A percentile compares a stretch with the other conserved stretches of the same genome.
phyloP scores from a whole-genome alignment of 2,329 filamentous ascomycete species.

The Aspergillus fischeri region DNA sequence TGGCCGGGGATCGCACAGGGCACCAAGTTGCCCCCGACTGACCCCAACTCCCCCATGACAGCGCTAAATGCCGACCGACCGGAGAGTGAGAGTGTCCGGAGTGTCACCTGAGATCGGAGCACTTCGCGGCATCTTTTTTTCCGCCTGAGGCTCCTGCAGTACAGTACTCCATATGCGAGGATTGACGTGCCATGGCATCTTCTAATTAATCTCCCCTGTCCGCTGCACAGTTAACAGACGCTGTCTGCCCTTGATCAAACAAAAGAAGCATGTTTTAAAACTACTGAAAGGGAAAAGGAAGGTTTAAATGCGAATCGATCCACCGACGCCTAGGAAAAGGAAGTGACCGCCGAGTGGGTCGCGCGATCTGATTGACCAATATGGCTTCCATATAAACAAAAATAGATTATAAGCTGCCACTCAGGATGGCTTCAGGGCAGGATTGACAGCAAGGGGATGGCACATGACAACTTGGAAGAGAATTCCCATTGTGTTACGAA shows the following conservation, averaged over 20 bases:
- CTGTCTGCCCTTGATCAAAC: background rate
- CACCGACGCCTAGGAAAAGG: too few species aligned
- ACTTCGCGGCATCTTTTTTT: background rate
- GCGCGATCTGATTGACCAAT: too few species aligned
- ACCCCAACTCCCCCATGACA: background rate
- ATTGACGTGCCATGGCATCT: background rate
- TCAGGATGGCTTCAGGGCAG: too few species aligned
- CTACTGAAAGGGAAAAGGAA: too few species aligned
- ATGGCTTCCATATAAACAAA: too few species aligned
- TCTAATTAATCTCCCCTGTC: background rate
- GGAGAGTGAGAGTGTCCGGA: background rate
- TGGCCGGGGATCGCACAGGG: constrained; percentile 10
- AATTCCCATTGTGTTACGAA: too few species aligned
- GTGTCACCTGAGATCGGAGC: background rate
- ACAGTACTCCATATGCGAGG: background rate
- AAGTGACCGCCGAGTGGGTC: too few species aligned
- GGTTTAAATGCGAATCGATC: too few species aligned
- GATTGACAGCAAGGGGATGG: too few species aligned
- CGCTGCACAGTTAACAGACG: background rate
- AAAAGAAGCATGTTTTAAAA: too few species aligned
- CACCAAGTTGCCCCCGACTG: background rate
- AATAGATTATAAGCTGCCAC: too few species aligned
- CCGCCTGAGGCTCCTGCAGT: background rate
- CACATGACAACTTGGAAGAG: too few species aligned
- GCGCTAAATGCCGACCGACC: background rate